Percentiles rank a stretch among this genome's conserved stretches.
Evolutionary conservation across 2,329 filamentous ascomycete genomes (phyloP).

Genomic region (Pseudopyricularia cyperi): DNA sequence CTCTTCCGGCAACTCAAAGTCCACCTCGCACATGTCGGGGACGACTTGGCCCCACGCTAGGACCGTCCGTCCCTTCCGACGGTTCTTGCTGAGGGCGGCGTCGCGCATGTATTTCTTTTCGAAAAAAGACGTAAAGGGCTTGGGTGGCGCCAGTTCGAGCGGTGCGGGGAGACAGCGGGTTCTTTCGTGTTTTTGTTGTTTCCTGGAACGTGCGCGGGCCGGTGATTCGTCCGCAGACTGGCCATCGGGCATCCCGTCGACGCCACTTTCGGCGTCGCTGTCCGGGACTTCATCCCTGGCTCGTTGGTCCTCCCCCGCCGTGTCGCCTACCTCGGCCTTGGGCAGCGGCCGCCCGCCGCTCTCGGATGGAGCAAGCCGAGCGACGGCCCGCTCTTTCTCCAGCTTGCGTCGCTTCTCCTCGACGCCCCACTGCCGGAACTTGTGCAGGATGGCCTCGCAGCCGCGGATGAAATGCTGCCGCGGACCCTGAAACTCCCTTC

Average conservation of each 20-base stretch:
- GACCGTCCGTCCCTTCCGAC: constrained; percentile 55
- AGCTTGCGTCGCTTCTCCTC: constrained; percentile 76
- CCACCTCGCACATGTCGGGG: constrained; percentile 55
- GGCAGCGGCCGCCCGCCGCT: constrained; percentile 5
- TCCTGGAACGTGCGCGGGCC: constrained; percentile 29
- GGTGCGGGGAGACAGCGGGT: constrained; percentile 5
- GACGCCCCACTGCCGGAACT: constrained; percentile 77
- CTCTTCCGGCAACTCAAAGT: constrained; percentile 65
- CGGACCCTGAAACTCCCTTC: constrained; percentile 76
- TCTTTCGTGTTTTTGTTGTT: constrained; percentile 8
- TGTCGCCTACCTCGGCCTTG: constrained; percentile 12
- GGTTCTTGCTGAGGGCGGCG: constrained; percentile 58
- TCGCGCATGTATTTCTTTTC: constrained; percentile 67
- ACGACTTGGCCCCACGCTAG: constrained; percentile 73
- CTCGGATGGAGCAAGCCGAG: constrained; percentile 18
- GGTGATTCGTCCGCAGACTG: constrained; percentile 64
- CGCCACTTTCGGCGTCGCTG: constrained; percentile 44
- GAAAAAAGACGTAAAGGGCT: constrained; percentile 80
- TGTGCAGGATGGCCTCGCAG: constrained; percentile 69
- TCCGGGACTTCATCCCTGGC: neutral
- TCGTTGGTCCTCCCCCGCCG: neutral
- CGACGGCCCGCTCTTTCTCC: constrained; percentile 55
- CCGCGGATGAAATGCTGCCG: constrained; percentile 74
- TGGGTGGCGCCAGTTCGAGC: constrained; percentile 25
- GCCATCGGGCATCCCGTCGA: constrained; percentile 58